Conservation (phyloP, 2,329 filamentous ascomycete species). For the Microthyrium microscopicum region DNA sequence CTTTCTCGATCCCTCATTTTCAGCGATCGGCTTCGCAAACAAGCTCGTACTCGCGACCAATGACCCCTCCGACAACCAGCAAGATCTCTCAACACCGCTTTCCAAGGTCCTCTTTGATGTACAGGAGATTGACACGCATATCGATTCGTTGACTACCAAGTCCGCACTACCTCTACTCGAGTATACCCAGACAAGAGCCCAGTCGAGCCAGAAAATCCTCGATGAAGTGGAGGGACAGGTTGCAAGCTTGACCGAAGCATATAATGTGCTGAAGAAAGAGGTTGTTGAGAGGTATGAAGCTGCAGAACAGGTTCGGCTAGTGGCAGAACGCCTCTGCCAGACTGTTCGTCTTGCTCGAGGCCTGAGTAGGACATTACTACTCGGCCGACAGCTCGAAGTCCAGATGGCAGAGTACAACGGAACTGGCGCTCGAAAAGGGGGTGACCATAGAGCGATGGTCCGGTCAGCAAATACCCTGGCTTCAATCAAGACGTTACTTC, state of each 20-base stretch:
- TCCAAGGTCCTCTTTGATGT: conserved; percentile 91
- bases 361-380: conserved; percentile 60
- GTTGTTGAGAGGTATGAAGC: conserved; percentile 73
- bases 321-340: conserved; percentile 63
- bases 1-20: conserved; percentile 73
- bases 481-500: conserved; percentile 55
- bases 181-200: conserved; percentile 59
- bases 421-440: conserved; percentile 30
- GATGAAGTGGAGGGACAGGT: conserved; percentile 67
- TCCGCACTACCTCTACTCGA: conserved; percentile 66
- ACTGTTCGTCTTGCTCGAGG: conserved; percentile 62
- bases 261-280: conserved; percentile 70
- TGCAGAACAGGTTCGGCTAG: conserved; percentile 65
- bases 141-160: conserved; percentile 74
- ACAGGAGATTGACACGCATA: conserved; percentile 92
- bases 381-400: conserved; percentile 76
- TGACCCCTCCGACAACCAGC: conserved; percentile 72
- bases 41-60: conserved; percentile 77
- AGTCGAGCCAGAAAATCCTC: conserved; percentile 56
- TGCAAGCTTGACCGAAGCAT: conserved; percentile 64
- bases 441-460: conserved; percentile 67
- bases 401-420: conserved; percentile 56
- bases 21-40: conserved; percentile 70
- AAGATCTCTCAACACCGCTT: conserved; percentile 87
- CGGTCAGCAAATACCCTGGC: conserved; percentile 67